A percentile compares a stretch with the other conserved stretches of the same genome.
These are phyloP conservation scores for Magnolia officinalis DNA, from an alignment of 164 flowering plant genomes.

Conservation along the genomic window DNA sequence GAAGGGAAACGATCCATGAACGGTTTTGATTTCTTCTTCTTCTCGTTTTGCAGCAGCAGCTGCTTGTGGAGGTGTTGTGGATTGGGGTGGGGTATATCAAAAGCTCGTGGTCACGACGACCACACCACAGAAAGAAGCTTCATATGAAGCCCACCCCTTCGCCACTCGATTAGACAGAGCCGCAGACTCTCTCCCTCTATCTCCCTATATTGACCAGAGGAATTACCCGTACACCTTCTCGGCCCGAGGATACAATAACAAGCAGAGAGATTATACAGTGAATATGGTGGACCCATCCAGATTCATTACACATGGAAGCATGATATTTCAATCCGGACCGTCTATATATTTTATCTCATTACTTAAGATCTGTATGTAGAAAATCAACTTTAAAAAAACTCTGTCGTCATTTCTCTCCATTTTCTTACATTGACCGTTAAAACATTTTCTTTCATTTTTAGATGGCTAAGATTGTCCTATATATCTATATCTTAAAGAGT, in stretches of 20 bases:
- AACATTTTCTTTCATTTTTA: no score
- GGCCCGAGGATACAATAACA: not conserved
- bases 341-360: no score
- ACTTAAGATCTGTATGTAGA: no score
- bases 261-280: no score
- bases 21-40: not conserved
- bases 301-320: no score
- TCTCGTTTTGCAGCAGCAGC: not conserved
- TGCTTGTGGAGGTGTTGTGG: not conserved
- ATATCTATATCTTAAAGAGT: no score
- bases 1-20: constrained; percentile 21
- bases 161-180: constrained; percentile 25
- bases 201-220: constrained; percentile 4
- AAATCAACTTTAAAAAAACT: no score
- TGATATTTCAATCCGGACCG: no score
- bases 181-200: constrained; percentile 1
- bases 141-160: constrained; percentile 20
- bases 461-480: no score
- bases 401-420: no score
- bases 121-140: constrained; percentile 20
- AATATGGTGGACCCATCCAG: no score
- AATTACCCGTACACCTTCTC: not conserved
- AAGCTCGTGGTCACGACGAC: constrained; percentile 17
- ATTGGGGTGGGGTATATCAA: constrained; percentile 6
- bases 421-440: no score